phyloP scores from a whole-genome alignment of 148 eudicot species.

The Rhododendron griersonianum region DNA sequence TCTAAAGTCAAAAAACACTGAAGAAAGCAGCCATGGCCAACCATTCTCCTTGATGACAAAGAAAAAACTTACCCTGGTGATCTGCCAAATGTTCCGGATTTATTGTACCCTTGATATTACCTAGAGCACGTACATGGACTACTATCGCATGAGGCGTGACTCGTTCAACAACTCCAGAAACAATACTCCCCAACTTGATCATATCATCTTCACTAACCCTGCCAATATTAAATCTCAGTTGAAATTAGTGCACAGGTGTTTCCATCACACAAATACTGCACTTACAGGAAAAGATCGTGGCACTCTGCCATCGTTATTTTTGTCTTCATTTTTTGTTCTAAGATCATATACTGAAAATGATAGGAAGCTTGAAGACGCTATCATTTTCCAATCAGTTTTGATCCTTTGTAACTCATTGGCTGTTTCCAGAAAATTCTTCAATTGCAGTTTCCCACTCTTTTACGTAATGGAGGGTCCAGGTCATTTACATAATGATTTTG shows the following conservation, averaged over 20 bases:
- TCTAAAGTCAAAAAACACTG: conserved; percentile 10
- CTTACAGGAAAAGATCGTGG: not conserved
- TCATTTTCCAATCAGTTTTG: not conserved
- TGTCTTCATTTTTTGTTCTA: not conserved
- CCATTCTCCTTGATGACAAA: not conserved
- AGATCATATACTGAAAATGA: not conserved
- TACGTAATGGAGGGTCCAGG: not conserved
- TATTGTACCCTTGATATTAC: conserved; percentile 73
- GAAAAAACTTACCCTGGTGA: conserved; percentile 52
- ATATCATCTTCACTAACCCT: conserved; percentile 53
- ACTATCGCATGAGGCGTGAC: conserved; percentile 51
- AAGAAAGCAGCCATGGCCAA: conserved; percentile 9
- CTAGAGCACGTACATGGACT: conserved; percentile 48
- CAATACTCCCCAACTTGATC: conserved; percentile 73
- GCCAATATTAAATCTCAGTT: not conserved
- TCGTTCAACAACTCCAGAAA: conserved; percentile 81
- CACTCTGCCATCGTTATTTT: not conserved
- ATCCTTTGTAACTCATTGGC: not conserved
- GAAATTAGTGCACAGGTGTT: conserved; percentile 4
- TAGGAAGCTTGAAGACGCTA: not conserved
- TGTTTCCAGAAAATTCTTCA: not conserved
- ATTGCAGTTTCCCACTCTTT: not conserved
- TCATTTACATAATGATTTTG: not conserved
- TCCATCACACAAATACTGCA: not conserved
- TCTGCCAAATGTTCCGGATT: conserved; percentile 81